Evolutionary conservation across 164 flowering plant species (phyloP), one percentile per base, ranked within the genome.

Genomic region (Vitis cinerea): DNA sequence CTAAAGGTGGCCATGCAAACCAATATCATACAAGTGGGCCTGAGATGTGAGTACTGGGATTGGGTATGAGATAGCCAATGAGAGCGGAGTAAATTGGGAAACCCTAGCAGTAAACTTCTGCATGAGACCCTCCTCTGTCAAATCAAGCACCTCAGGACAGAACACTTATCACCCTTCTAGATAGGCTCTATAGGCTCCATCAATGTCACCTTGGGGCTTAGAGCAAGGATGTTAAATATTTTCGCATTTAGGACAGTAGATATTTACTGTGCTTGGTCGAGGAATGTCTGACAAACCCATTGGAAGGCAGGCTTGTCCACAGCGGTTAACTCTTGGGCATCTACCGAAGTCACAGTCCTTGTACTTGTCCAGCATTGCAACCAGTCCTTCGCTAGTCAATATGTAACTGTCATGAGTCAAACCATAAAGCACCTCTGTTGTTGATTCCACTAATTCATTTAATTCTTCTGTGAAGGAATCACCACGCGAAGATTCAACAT

Each of bases 291-390:
- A 88, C 69, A 88, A 90, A 57, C 94, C 97, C 67, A 91, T 88
- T 2, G 97, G 95, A 76, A 92, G 95, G 71, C 97, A 92, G 61
- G 97, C 89, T 66, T 90, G 95, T 63, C 97, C 97, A 79, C 88
- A 83, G 74, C 97, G 89, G 73, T 82, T 86, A 67, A 91, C 97
- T 78, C 97, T 79, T 8, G 97, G 97, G 81, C 97, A 92, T 71
- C 97, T 86, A 61, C 97, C 97, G 72, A 90, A 92, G 47, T 92
- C 97, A 71, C 81, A 82, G 74, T 80, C 88, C 80, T 90, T 92
- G 83, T 87, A 92, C 78, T 92, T 92, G 62, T 92, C 95, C 29
- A 90, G 71, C 97, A 90, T 88, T n/a, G 91, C 96, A 64, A 85
- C 74, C 91, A 90, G 81, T 69, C 96, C 96, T 75, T 90, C 87